Evolutionary conservation across 495 filamentous ascomycete species (phyloP).

Genomic region (Annulohypoxylon bovei): DNA sequence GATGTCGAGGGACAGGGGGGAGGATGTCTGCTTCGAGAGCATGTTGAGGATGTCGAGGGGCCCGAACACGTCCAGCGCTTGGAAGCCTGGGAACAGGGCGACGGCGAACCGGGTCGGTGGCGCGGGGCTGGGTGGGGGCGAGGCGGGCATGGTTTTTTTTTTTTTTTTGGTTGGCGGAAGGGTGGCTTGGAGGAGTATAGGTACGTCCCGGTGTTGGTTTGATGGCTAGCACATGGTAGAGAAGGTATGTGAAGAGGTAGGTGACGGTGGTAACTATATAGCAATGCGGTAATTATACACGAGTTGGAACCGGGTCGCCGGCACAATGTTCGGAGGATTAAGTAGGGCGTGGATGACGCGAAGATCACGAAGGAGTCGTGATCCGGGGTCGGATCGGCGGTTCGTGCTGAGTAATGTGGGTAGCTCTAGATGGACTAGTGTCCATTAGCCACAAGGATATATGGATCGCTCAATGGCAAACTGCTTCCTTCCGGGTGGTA

Average conservation of each 20-base stretch:
- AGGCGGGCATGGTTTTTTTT: background rate
- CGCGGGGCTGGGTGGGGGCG: background rate
- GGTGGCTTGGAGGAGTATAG: too few species aligned
- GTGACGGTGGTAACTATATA: background rate
- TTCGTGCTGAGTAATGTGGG: slow-evolving; percentile 24
- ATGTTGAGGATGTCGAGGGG: slow-evolving; percentile 70
- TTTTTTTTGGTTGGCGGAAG: too few species aligned
- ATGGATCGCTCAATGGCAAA: background rate
- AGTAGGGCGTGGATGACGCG: slow-evolving; percentile 6
- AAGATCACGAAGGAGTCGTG: slow-evolving; percentile 20
- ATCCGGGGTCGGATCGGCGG: slow-evolving; percentile 21
- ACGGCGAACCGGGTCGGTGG: slow-evolving; percentile 51
- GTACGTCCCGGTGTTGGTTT: too few species aligned
- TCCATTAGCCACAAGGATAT: slow-evolving; percentile 11
- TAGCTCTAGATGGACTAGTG: slow-evolving; percentile 32
- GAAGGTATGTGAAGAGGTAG: background rate
- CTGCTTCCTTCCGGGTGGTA: background rate
- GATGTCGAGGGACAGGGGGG: slow-evolving; percentile 56
- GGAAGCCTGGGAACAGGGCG: slow-evolving; percentile 58
- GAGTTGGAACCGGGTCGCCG: background rate
- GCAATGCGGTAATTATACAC: background rate
- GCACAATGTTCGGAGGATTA: background rate
- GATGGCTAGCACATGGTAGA: background rate
- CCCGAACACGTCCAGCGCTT: slow-evolving; percentile 65
- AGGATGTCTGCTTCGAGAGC: slow-evolving; percentile 54